These are phyloP conservation scores for Lepidium sativum DNA, from an alignment of 345 rosid species.

Conservation along the genomic window DNA sequence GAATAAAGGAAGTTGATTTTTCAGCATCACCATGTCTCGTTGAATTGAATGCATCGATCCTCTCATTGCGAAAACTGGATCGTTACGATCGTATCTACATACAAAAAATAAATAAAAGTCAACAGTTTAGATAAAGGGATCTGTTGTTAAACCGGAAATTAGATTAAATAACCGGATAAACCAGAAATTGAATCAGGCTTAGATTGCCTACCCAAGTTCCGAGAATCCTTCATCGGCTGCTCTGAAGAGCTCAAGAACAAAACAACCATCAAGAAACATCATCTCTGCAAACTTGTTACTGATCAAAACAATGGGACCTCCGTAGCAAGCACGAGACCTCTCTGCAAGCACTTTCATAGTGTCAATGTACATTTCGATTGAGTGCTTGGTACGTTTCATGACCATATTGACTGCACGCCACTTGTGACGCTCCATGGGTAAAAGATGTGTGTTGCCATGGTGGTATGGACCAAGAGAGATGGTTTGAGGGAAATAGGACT, in stretches of 20 bases:
- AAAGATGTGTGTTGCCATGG: constrained; percentile 50
- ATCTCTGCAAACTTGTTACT: constrained; percentile 72
- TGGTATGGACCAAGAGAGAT: constrained; percentile 79
- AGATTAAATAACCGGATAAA: background rate
- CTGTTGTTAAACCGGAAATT: background rate
- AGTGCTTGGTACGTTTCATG: constrained; percentile 43
- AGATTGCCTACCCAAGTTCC: constrained; percentile 30
- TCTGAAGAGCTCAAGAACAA: constrained; percentile 57
- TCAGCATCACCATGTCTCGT: constrained; percentile 77
- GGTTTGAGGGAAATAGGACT: constrained; percentile 61
- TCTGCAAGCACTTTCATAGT: constrained; percentile 57
- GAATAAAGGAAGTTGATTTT: constrained; percentile 69
- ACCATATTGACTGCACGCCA: constrained; percentile 63
- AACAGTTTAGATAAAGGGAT: background rate
- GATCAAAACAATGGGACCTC: constrained; percentile 40
- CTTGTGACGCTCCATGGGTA: constrained; percentile 66
- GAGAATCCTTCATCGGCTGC: constrained; percentile 61
- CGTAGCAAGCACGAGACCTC: constrained; percentile 55
- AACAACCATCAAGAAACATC: constrained; percentile 81
- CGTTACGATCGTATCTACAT: constrained; percentile 44
- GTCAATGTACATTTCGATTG: constrained; percentile 46
- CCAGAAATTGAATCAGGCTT: background rate
- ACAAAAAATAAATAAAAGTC: background rate
- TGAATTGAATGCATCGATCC: constrained; percentile 79
- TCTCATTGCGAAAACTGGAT: constrained; percentile 68